Evolutionary conservation across 805 yeast genomes (phyloP), one percentile per base, ranked within the genome.

Genomic region (Kodamaea lidongshanica): DNA sequence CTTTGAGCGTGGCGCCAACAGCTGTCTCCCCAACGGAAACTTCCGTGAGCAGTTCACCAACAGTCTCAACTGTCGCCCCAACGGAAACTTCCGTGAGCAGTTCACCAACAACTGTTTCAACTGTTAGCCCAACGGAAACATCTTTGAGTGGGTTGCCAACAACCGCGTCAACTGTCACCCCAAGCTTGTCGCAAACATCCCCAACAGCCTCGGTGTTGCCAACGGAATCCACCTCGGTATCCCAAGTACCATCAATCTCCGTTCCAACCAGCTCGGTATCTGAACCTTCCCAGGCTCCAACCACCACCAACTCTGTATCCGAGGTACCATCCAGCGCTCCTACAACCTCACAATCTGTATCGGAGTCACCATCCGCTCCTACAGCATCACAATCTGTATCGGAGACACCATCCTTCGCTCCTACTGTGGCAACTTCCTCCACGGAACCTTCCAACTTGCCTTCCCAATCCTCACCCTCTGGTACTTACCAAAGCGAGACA

Each of bases 1-100:
- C 35, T 27, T 20, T 30, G n/a, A 19, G 28, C 18, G 28, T n/a
- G n/a, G n/a, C n/a, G n/a, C n/a, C 28, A 8, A 5, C 28, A 20
- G 16, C n/a, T 14, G 30, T 16, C 10, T 18, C 30, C 9, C 19
- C 31, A 15, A 7, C 19, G 16, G 22, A n/a, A n/a, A n/a, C n/a
- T n/a, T n/a, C n/a, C n/a, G n/a, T n/a, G n/a, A n/a, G n/a, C n/a
- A n/a, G 31, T 27, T 19, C 35, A 16, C 19, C 23, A 9, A 15
- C 29, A 26, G 16, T 9, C 7, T n/a, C 20, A n/a, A 7, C 12
- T 20, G 25, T 20, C 15, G 7, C 31, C 11, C 18, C 31, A 20
- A 15, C 30, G 4, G 15, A 25, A 13, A 16, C 30, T 11, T 12
- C 16, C 10, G 25, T 13, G 16, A 19, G 23, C 23, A 18, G n/a